Percentiles rank a stretch among this genome's conserved stretches.
These are phyloP conservation scores for Dioszegia crocea DNA, from an alignment of 768 basidiomycete genomes.

Conservation along the genomic window DNA sequence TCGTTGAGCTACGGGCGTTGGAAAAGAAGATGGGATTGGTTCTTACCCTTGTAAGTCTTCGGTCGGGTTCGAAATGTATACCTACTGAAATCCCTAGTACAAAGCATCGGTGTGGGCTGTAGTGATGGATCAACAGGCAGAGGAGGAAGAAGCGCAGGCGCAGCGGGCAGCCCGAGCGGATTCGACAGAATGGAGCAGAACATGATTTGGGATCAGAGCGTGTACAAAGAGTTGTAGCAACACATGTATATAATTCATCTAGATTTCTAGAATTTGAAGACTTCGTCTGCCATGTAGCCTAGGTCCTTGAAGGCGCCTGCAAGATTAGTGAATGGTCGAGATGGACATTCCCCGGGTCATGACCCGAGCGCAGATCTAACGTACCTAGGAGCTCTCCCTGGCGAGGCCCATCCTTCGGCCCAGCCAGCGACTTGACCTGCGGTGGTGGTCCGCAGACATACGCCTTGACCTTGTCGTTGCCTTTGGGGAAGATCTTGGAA, in stretches of 20 bases:
- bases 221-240: no score
- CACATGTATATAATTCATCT: not conserved
- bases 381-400: slow-evolving; percentile 77
- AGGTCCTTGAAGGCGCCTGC: slow-evolving; percentile 58
- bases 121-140: slow-evolving; percentile 55
- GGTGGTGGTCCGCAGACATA: slow-evolving; percentile 83
- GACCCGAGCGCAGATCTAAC: slow-evolving; percentile 53
- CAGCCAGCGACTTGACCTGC: slow-evolving; percentile 82
- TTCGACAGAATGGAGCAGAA: not conserved
- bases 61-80: not conserved
- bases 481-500: slow-evolving; percentile 62
- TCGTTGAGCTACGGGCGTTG: slow-evolving; percentile 69
- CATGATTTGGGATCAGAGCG: not conserved
- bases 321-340: no score
- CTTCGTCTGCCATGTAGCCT: slow-evolving; percentile 82
- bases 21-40: slow-evolving; percentile 96
- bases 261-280: slow-evolving; percentile 55
- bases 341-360: no score
- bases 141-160: slow-evolving; percentile 23
- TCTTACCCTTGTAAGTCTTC: slow-evolving; percentile 75
- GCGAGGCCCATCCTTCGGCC: slow-evolving; percentile 80
- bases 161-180: not conserved
- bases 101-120: slow-evolving; percentile 95
- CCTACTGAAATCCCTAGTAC: slow-evolving; percentile 59
- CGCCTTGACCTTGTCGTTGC: slow-evolving; percentile 77